A percentile compares a stretch with the other conserved stretches of the same genome.
Evolutionary conservation across 306 rosid species (phyloP).

Genomic region (Rosa rugosa): DNA sequence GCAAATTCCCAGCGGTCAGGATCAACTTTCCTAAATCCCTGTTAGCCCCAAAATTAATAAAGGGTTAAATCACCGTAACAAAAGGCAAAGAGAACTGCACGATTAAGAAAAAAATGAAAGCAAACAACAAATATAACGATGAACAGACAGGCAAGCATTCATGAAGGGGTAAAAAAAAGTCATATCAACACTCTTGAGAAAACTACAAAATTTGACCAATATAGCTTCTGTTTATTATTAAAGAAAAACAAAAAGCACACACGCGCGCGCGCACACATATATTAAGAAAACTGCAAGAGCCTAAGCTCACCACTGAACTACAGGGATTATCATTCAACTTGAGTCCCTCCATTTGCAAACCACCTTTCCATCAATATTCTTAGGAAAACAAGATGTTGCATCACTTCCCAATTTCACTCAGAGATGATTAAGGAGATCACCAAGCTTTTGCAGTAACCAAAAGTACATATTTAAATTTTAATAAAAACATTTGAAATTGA

Average conservation of each 20-base stretch:
- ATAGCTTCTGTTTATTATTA: neutral
- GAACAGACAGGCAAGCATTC: neutral
- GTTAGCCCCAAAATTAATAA: conserved; percentile 17
- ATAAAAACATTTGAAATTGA: neutral
- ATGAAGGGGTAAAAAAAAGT: neutral
- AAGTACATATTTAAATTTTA: neutral
- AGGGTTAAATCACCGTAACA: conserved; percentile 12
- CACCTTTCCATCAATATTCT: neutral
- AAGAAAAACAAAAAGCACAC: neutral
- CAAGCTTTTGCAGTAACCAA: neutral
- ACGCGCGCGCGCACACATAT: too few relatives aligned
- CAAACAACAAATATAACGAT: neutral
- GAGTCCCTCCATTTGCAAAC: neutral
- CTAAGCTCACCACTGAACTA: neutral
- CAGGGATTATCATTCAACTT: neutral
- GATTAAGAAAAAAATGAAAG: neutral
- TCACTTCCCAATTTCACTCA: neutral
- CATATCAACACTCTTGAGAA: neutral
- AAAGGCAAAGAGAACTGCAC: neutral
- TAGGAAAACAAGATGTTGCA: neutral
- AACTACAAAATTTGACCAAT: neutral
- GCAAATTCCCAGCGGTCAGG: conserved; percentile 99
- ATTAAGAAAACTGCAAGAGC: neutral
- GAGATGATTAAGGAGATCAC: neutral
- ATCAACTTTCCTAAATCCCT: conserved; percentile 99